Evolutionary conservation across 1,139 yeast species (phyloP), one percentile per base, ranked within the genome.

Genomic region (Pichia sp.): DNA sequence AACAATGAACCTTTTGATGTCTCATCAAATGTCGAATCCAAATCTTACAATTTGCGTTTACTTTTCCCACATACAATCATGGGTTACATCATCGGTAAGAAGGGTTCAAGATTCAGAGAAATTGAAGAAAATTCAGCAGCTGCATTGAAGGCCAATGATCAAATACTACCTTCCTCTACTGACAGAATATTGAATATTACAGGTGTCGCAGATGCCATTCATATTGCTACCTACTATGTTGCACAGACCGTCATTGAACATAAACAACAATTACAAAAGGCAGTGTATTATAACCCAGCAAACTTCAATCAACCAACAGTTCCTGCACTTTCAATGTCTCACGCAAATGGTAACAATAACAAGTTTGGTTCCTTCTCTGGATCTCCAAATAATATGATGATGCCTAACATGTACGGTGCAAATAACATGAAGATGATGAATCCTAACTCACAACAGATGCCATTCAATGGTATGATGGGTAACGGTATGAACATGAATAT

Each of bases 151-250:
- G 94, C 94, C 2, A 85, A 84, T 16, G 91, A 83, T 35, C 73
- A 74, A 33, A 73, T 81, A 16, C 64, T 87, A 46, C 87, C 94
- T 1, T 72, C 72, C 44, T 82, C 94, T 1, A 84, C 91, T 13
- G 96, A 87, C 55, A 69, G 95, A 41, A 67, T 83, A 6, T 62
- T 87, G 37, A 69, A 77, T 22, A 71, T 87, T 15, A 65, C 71
- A 12, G 96, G 96, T 5, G 93, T 82, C 10, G 87, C 88, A 4
- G 94, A 83, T 59, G 88, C 94, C 3, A 74, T 87, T 34, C 94
- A 84, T 52, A 82, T 84, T 48, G 96, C 96, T 7, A 67, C 80
- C 1, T 83, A 78, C 55, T 80, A 80, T 52, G 69, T 85, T 39
- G 75, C 83, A 3, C 79, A 77, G 53, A 79, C 82, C 7, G 65